A percentile compares a stretch with the other conserved stretches of the same genome.
Conservation (phyloP, 1,284 basidiomycete genomes). For the Xanthoconium separans region DNA sequence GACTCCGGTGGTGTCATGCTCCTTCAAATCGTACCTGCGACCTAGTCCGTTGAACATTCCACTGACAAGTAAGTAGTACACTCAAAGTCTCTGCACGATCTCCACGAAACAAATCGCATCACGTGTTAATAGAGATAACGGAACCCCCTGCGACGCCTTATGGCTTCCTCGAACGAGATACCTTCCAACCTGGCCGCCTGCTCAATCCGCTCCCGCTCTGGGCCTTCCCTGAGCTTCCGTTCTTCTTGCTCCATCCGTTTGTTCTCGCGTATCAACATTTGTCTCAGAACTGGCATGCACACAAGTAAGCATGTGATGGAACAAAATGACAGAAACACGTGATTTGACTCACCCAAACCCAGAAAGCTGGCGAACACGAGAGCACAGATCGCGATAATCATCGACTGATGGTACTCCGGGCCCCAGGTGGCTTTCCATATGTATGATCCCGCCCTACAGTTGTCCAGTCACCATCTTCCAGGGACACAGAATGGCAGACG, state of each 20-base stretch:
- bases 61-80: no score
- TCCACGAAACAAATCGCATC: not conserved
- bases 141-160: constrained; percentile 48
- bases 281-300: constrained; percentile 41
- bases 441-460: constrained; percentile 46
- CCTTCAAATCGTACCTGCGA: no score
- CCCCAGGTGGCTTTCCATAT: constrained; percentile 49
- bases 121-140: constrained; percentile 37
- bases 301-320: not conserved
- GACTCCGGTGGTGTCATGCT: no score
- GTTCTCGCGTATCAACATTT: constrained; percentile 46
- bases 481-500: constrained; percentile 7
- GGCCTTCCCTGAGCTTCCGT: constrained; percentile 39
- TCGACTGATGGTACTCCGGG: no score
- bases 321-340: not conserved
- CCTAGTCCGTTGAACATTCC: no score
- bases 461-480: not conserved
- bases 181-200: constrained; percentile 51
- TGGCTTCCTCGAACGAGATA: constrained; percentile 50
- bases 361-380: constrained; percentile 39
- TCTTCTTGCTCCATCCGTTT: constrained; percentile 45
- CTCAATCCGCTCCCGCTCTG: constrained; percentile 40
- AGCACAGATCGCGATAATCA: constrained; percentile 24
- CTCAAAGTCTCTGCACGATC: no score
- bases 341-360: constrained; percentile 34